Conservation (phyloP, 371 early-diverging fungal species). For the Mortierella sp. region DNA sequence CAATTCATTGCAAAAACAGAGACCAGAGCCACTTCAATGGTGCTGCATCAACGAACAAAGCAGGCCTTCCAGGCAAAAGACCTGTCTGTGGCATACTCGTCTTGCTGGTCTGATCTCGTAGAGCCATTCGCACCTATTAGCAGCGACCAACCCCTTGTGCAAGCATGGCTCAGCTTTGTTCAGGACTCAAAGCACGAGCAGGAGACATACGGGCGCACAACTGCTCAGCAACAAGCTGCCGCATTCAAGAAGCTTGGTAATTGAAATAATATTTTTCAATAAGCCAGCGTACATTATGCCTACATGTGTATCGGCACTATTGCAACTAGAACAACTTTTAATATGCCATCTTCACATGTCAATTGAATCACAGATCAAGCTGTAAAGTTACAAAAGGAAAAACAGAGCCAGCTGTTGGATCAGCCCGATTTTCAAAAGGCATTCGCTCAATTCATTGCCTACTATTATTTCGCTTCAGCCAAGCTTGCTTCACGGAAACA, state of each 20-base stretch:
- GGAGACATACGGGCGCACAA: constrained; percentile 49
- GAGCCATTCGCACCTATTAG: constrained; percentile 23
- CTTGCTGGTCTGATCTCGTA: constrained; percentile 38
- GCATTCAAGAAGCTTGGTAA: constrained; percentile 56
- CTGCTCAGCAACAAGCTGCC: constrained; percentile 51
- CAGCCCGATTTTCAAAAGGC: constrained; percentile 41
- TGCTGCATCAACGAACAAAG: constrained; percentile 57
- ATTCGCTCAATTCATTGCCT: constrained; percentile 42
- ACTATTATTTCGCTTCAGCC: constrained; percentile 40
- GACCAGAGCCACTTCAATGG: constrained; percentile 27
- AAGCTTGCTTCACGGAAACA: constrained; percentile 53
- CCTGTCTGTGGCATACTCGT: constrained; percentile 49
- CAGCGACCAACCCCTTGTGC: constrained; percentile 35
- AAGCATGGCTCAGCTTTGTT: constrained; percentile 48
- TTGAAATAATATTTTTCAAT: not conserved
- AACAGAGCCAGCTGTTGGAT: constrained; percentile 27
- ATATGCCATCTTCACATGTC: too few relatives aligned
- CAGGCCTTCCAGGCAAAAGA: constrained; percentile 56
- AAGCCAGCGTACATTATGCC: too few relatives aligned
- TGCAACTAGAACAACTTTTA: not conserved
- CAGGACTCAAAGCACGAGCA: constrained; percentile 48
- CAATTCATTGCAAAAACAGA: not conserved
- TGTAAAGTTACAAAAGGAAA: constrained; percentile 34
- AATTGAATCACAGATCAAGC: constrained; percentile 33
- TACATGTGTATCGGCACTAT: not conserved